Evolutionary conservation across 176 grass and related monocot genomes (phyloP).

Genomic region (Thinopyrum elongatum): DNA sequence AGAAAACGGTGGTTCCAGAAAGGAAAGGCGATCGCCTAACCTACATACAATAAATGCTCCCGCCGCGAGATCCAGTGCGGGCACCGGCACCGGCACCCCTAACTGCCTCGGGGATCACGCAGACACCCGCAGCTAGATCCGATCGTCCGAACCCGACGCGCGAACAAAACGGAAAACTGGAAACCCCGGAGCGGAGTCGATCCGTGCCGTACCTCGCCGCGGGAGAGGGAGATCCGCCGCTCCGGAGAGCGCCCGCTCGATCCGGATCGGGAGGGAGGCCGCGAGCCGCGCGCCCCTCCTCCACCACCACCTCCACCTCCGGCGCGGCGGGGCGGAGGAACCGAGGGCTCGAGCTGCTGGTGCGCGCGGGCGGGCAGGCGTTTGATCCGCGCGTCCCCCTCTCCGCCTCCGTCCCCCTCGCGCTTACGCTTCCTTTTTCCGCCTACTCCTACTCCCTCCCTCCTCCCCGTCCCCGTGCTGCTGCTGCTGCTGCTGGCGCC

Average conservation of each 20-base stretch:
- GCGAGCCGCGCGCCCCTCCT: not conserved
- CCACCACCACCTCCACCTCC: not conserved
- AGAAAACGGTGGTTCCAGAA: not conserved
- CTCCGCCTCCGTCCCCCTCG: constrained; percentile 18
- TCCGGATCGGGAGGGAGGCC: not conserved
- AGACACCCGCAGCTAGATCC: constrained; percentile 11
- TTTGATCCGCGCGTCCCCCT: constrained; percentile 16
- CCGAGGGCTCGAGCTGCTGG: not conserved
- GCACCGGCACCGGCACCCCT: not conserved
- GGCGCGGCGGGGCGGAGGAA: not conserved
- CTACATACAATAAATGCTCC: constrained; percentile 4
- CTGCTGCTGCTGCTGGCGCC: too few species aligned
- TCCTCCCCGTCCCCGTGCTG: not conserved
- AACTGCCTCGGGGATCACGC: constrained; percentile 21
- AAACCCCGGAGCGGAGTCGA: not conserved
- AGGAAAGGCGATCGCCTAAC: constrained; percentile 12
- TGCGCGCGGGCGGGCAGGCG: not conserved
- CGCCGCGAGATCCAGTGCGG: constrained; percentile 20
- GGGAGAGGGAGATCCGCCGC: constrained; percentile 27
- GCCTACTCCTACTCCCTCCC: constrained; percentile 13
- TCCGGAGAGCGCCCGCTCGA: not conserved
- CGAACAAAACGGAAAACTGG: not conserved
- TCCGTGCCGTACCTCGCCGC: constrained; percentile 38
- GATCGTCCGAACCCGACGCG: not conserved
- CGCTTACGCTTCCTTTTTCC: constrained; percentile 36